Base-by-base conservation (phyloP, 1,139 yeast genomes). In the Candida tetrigidarum region DNA sequence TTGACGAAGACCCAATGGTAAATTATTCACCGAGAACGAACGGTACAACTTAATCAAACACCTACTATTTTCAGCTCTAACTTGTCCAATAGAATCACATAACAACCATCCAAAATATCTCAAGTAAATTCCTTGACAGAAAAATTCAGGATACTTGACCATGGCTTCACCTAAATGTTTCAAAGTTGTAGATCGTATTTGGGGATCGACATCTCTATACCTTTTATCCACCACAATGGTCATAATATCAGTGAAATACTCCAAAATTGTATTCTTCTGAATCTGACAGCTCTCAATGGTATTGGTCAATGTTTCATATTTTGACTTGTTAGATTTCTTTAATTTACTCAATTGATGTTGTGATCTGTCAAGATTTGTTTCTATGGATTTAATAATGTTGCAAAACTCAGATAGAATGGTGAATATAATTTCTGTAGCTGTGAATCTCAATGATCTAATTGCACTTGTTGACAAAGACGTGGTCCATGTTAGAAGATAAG, bases 61-160 rank as follows among this genome's bases (percentile, higher is more conserved):
- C 52, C 74, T 80, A 16, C 86, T 60, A 1, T 83, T 91, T 55
- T 87, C 93, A 5, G 70, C 60, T 51, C 96, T 75, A 1, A 89
- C 95, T 3, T 63, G 53, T 12, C 78, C 64, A 16, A 79, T 76
- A 1, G 83, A 74, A 57, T 92, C 98, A 7, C 93, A 83, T 39
- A 91, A 67, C 18, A 89, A 71, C 95, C 96, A 87, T 2, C 96
- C 96, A 58, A 86, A 78, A 59, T 87, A 88, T 49, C 92, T 78
- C 49, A 91, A 71, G 58, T 82, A 87, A 1, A 82, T 69, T 2
- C 86, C 83, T 49, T 83, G 87, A 54, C 86, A 75, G 56, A 87
- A 91, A 45, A 75, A 68, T 46, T 84, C 90, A 0, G 96, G 96
- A 50, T 78, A 79, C 6, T 68, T 60, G n/a, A 76, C 70, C 71